These are phyloP conservation scores for Sporothrix mexicana DNA, from an alignment of 2,329 filamentous ascomycete genomes.

Conservation along the genomic window DNA sequence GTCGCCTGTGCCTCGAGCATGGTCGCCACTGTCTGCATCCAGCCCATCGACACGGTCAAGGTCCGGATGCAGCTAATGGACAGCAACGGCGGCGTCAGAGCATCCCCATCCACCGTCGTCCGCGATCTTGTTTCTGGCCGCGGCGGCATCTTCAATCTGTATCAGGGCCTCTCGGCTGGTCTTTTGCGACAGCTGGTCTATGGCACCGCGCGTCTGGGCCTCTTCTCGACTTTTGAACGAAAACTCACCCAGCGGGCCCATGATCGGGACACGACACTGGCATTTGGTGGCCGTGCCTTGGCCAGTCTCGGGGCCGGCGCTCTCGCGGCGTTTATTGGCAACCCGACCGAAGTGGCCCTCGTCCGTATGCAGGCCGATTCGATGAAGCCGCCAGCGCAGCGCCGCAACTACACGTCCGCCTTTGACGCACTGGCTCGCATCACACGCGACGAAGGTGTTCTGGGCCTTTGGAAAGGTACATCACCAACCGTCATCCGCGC, in stretches of 20 bases:
- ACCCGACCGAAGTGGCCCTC: constrained; percentile 91
- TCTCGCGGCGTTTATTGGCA: constrained; percentile 90
- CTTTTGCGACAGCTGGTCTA: constrained; percentile 94
- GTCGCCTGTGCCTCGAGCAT: constrained; percentile 92
- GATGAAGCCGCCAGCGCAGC: constrained; percentile 80
- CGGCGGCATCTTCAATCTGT: constrained; percentile 79
- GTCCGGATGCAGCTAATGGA: constrained; percentile 94
- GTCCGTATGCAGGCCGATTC: constrained; percentile 99
- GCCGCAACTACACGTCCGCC: constrained; percentile 92
- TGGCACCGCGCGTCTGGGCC: constrained; percentile 90
- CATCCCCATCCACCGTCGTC: constrained; percentile 81
- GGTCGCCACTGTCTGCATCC: constrained; percentile 88
- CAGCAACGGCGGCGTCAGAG: constrained; percentile 75
- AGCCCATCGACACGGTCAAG: constrained; percentile 98
- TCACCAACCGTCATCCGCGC: constrained; percentile 90
- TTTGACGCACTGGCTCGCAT: constrained; percentile 84
- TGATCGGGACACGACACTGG: constrained; percentile 70
- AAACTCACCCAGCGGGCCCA: constrained; percentile 71
- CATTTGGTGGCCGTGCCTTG: constrained; percentile 83
- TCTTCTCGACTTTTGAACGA: constrained; percentile 95
- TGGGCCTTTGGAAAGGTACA: constrained; percentile 85
- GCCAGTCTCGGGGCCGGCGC: constrained; percentile 87
- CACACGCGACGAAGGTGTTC: constrained; percentile 77
- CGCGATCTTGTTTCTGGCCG: constrained; percentile 84
- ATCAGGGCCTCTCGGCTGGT: constrained; percentile 91